These are phyloP conservation scores for Phialocephala sp. DNA, from an alignment of 2,329 filamentous ascomycete genomes.

Conservation along the genomic window DNA sequence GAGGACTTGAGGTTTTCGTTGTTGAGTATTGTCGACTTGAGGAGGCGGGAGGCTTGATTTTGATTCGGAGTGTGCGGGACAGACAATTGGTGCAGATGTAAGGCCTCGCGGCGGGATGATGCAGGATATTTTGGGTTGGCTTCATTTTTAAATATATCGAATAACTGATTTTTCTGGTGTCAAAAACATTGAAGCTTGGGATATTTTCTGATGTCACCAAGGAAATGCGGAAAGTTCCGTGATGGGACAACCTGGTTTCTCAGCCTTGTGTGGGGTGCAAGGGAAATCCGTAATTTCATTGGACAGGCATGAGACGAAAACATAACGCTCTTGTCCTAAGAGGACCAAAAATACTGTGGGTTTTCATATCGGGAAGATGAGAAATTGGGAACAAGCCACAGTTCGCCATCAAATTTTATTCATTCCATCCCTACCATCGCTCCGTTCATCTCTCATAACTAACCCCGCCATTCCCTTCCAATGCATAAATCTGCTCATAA, in stretches of 20 bases:
- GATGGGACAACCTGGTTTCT: conserved; percentile 14
- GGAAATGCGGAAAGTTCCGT: conserved; percentile 20
- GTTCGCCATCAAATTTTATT: not conserved
- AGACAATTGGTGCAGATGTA: conserved; percentile 38
- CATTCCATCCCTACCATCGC: not conserved
- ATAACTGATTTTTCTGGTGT: not conserved
- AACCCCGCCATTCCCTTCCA: not conserved
- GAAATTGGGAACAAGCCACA: not conserved
- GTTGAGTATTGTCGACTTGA: conserved; percentile 16
- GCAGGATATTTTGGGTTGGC: conserved; percentile 21
- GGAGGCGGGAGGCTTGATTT: conserved; percentile 6
- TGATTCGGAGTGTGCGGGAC: conserved; percentile 8
- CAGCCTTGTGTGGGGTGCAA: conserved; percentile 26
- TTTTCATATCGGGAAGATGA: too few relatives aligned
- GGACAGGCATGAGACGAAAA: not conserved
- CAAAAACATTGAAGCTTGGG: not conserved
- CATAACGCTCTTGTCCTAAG: too few relatives aligned
- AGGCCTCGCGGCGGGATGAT: conserved; percentile 9
- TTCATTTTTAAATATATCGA: conserved; percentile 32
- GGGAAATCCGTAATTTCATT: not conserved
- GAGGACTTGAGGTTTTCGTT: conserved; percentile 34
- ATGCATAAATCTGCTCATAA: conserved; percentile 7
- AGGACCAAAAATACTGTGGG: too few relatives aligned
- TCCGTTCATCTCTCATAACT: not conserved
- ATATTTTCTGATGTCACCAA: conserved; percentile 11